These are phyloP conservation scores for Penicillium sp. DNA, from an alignment of 2,329 filamentous ascomycete species.

Conservation along the genomic window DNA sequence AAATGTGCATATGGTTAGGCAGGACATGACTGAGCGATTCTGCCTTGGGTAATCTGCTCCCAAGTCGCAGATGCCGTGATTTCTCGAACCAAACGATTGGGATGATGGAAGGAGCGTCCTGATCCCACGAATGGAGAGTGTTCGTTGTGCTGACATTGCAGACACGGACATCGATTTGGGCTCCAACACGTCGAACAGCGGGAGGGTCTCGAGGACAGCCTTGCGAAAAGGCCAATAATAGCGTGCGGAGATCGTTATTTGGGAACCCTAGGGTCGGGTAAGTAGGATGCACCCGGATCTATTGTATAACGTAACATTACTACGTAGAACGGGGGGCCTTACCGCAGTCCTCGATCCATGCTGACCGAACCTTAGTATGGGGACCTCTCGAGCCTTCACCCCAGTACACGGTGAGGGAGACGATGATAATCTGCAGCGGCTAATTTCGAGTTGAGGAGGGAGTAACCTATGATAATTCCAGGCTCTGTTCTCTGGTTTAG, in stretches of 20 bases:
- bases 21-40: neutral
- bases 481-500: neutral
- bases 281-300: neutral
- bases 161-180: neutral
- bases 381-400: neutral
- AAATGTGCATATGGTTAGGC: neutral
- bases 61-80: neutral
- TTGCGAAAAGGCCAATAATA: slow-evolving; percentile 8
- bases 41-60: neutral
- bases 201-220: neutral
- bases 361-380: slow-evolving; percentile 12
- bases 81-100: neutral
- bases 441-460: neutral
- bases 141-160: neutral
- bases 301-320: neutral
- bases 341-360: neutral
- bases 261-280: neutral
- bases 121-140: neutral
- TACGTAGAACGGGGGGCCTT: slow-evolving; percentile 3
- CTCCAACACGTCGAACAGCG: neutral
- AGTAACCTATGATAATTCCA: neutral
- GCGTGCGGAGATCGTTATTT: slow-evolving; percentile 1
- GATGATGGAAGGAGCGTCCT: neutral
- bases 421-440: neutral
- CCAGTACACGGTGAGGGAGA: slow-evolving; percentile 10